Evolutionary conservation across 2,329 filamentous ascomycete species (phyloP).

Genomic region (Trichoderma polysporum): DNA sequence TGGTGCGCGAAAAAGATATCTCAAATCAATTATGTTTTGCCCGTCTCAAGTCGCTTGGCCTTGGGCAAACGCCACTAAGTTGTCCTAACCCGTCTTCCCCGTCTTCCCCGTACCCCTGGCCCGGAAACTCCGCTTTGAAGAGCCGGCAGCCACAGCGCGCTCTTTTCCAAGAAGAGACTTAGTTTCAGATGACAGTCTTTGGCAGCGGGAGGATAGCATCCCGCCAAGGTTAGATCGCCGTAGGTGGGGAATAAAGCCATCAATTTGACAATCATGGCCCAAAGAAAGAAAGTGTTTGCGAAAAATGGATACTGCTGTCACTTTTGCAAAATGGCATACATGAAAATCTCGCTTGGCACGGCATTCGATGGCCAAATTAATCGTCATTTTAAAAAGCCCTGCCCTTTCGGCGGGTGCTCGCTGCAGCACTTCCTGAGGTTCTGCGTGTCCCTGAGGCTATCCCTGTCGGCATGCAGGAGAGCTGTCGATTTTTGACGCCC

Average conservation of each 20-base stretch:
- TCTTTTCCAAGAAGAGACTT: conserved; percentile 3
- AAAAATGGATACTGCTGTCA: not conserved
- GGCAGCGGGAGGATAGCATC: not conserved
- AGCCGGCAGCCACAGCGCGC: conserved; percentile 1
- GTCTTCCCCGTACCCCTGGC: conserved; percentile 1
- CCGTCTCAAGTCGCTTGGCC: not conserved
- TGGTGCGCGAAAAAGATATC: not conserved
- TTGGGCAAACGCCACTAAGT: not conserved
- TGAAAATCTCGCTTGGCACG: not conserved
- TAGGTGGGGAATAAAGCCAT: not conserved
- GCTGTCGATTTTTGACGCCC: not conserved
- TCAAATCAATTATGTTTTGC: not conserved
- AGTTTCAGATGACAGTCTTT: not conserved
- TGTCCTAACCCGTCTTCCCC: not conserved
- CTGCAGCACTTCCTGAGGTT: too few relatives aligned
- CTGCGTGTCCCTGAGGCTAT: not conserved
- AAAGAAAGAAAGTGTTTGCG: not conserved
- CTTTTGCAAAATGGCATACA: not conserved
- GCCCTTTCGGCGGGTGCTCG: not conserved
- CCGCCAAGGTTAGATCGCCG: not conserved
- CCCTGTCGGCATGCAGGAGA: conserved; percentile 16
- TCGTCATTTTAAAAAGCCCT: not conserved
- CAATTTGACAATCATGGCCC: not conserved
- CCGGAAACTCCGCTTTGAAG: not conserved
- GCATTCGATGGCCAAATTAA: not conserved